Evolutionary conservation across 2,329 filamentous ascomycete genomes (phyloP).

Genomic region (Hypoxylon sp.): DNA sequence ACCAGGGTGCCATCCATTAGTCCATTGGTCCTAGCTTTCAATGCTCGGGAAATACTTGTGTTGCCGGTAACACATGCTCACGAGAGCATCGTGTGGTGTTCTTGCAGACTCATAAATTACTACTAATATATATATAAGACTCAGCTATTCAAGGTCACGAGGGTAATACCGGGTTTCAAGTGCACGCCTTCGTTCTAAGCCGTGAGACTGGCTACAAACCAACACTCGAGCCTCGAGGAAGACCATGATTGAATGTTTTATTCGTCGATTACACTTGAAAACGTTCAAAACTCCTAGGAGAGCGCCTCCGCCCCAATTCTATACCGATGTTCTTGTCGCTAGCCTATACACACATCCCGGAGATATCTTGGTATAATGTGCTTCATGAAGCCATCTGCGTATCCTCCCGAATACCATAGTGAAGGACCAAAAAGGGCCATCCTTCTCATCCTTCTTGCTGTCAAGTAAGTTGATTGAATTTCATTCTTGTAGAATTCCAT

Average conservation of each 20-base stretch:
- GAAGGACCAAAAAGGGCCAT: conserved; percentile 17
- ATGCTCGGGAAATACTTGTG: conserved; percentile 36
- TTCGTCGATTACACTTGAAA: conserved; percentile 17
- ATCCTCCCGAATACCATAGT: conserved; percentile 4
- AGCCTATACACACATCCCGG: conserved; percentile 14
- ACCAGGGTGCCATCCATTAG: conserved; percentile 27
- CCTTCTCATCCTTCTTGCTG: not conserved
- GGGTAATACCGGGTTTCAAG: not conserved
- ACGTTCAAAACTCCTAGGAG: conserved; percentile 12
- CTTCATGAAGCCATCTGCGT: conserved; percentile 8
- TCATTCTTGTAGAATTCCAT: conserved; percentile 13
- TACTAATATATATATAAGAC: conserved; percentile 7
- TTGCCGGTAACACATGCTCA: conserved; percentile 30
- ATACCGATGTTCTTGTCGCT: conserved; percentile 15
- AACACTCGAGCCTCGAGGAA: not conserved
- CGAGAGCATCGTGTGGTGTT: conserved; percentile 27
- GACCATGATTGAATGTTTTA: conserved; percentile 18
- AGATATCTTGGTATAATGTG: conserved; percentile 17
- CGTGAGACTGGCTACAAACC: not conserved
- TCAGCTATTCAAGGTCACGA: not conserved
- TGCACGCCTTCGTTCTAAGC: not conserved
- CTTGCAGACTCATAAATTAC: not conserved
- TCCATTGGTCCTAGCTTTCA: conserved; percentile 34
- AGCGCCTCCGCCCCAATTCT: conserved; percentile 11
- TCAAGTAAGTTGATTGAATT: conserved; percentile 14